Evolutionary conservation across 352 stramenopile genomes (phyloP).

Genomic region (Phytophthora pini): DNA sequence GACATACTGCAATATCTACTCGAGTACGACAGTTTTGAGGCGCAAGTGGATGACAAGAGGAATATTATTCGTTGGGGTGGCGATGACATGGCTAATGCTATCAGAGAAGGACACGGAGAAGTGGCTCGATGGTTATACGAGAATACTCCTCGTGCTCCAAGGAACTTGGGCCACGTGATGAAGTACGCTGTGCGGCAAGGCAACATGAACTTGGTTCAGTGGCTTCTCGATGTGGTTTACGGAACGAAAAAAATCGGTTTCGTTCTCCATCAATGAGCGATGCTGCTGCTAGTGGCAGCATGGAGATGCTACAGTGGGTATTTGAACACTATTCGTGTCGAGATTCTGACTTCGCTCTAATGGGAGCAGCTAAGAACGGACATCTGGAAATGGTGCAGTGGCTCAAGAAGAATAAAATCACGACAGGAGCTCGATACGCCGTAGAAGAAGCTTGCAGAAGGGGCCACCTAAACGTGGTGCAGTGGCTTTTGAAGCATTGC

Average conservation of each 20-base stretch:
- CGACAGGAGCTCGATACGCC: no score
- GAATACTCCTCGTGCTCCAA: constrained; percentile 6
- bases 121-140: constrained; percentile 18
- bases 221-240: constrained; percentile 21
- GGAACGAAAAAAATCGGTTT: no score
- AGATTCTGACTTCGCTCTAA: neutral
- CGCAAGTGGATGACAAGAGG: no score
- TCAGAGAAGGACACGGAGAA: constrained; percentile 5
- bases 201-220: constrained; percentile 6
- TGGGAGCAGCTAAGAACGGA: no score
- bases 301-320: constrained; percentile 21
- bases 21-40: no score
- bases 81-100: constrained; percentile 15
- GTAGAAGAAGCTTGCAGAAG: no score
- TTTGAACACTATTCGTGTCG: constrained; percentile 6
- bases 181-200: neutral
- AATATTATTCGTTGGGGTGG: constrained; percentile 19
- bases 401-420: no score
- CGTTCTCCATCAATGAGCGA: constrained; percentile 10
- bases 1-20: constrained; percentile 21
- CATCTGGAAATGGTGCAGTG: no score
- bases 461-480: no score
- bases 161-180: constrained; percentile 10
- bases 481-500: no score
- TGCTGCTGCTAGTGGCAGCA: constrained; percentile 15